These are phyloP conservation scores for Colletotrichum sp. DNA, from an alignment of 2,329 filamentous ascomycete genomes.

Conservation along the genomic window DNA sequence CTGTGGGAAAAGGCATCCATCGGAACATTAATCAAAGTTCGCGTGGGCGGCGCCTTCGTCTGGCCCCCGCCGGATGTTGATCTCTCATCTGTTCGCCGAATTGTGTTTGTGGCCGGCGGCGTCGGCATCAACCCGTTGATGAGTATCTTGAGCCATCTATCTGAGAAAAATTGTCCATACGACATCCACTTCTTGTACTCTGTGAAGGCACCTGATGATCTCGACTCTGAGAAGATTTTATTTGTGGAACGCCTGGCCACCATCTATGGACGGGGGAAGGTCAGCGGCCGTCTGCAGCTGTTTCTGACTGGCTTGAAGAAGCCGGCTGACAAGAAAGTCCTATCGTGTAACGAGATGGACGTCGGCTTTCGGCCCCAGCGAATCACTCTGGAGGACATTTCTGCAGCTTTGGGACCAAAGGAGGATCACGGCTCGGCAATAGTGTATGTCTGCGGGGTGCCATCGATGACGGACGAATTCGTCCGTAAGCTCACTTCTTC, in stretches of 20 bases:
- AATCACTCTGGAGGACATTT: constrained; percentile 47
- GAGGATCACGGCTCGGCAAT: constrained; percentile 43
- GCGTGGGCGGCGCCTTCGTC: constrained; percentile 81
- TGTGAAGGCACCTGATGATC: constrained; percentile 38
- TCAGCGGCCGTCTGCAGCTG: constrained; percentile 48
- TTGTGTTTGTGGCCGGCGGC: constrained; percentile 81
- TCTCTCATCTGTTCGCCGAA: constrained; percentile 52
- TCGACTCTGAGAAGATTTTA: constrained; percentile 43
- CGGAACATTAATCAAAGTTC: constrained; percentile 62
- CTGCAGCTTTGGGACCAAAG: constrained; percentile 39
- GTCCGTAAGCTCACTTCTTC: constrained; percentile 49
- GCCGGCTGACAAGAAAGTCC: neutral
- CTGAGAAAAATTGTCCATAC: constrained; percentile 36
- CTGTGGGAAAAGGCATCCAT: constrained; percentile 65
- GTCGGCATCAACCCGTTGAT: constrained; percentile 84
- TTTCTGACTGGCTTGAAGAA: constrained; percentile 47
- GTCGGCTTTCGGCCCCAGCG: constrained; percentile 42
- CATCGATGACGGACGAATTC: constrained; percentile 71
- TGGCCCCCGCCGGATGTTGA: constrained; percentile 65
- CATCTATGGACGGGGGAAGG: constrained; percentile 40
- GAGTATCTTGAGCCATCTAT: constrained; percentile 72
- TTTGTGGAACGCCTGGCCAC: constrained; percentile 55
- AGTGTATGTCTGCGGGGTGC: constrained; percentile 73
- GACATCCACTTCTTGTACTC: constrained; percentile 70
- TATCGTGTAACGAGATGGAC: constrained; percentile 21